Evolutionary conservation across 306 rosid species (phyloP).

Genomic region (Pterocarpus santalinus): DNA sequence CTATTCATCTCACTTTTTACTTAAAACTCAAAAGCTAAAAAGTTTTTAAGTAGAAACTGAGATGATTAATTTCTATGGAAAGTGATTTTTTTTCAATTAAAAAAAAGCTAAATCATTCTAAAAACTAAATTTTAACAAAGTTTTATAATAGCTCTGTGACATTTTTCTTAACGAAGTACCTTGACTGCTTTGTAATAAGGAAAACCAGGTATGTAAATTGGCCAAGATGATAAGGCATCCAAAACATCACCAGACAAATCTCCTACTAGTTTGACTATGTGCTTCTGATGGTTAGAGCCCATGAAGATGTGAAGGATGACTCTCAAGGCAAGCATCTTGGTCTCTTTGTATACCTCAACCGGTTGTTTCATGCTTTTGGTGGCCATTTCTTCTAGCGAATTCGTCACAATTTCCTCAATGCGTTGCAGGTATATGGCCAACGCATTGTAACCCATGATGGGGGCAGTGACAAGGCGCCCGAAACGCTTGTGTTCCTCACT

Average conservation of each 20-base stretch:
- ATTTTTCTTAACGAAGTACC: not conserved
- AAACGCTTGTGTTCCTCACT: constrained; percentile 36
- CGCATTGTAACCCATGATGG: constrained; percentile 30
- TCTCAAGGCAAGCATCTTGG: not conserved
- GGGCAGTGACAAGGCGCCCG: constrained; percentile 30
- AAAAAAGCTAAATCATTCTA: not conserved
- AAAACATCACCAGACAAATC: not conserved
- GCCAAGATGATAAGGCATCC: not conserved
- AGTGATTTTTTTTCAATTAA: too few species aligned
- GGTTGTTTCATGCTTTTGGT: not conserved
- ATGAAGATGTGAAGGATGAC: not conserved
- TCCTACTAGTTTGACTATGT: not conserved
- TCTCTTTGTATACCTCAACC: not conserved
- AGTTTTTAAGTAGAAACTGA: too few species aligned
- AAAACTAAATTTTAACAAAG: not conserved
- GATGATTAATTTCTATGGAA: too few species aligned
- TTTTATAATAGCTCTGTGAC: too few species aligned
- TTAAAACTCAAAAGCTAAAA: too few species aligned
- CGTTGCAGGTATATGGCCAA: constrained; percentile 10
- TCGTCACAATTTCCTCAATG: constrained; percentile 30
- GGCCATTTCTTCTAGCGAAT: constrained; percentile 42
- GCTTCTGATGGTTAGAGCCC: not conserved
- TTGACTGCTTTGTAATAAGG: not conserved
- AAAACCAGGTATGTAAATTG: constrained; percentile 18
- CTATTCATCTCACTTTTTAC: too few species aligned